A percentile compares a stretch with the other conserved stretches of the same genome.
Conservation (phyloP, 2,329 filamentous ascomycete genomes). For the Exophiala sideris region DNA sequence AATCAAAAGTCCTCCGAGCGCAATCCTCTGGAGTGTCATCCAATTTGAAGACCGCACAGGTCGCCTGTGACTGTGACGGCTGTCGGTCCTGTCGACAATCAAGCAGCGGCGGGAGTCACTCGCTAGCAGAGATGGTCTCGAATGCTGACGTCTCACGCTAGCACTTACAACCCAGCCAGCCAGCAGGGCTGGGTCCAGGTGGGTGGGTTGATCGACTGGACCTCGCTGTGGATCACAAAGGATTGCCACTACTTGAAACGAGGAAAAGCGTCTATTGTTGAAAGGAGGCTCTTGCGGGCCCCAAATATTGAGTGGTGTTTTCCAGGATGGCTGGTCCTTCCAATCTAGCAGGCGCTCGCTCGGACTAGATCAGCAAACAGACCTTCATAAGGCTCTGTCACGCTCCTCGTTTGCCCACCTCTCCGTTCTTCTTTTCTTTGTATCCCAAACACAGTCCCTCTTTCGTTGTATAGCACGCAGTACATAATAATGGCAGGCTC, state of each 20-base stretch:
- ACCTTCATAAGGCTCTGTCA: slow-evolving; percentile 4
- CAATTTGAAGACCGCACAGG: slow-evolving; percentile 1
- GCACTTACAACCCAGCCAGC: not conserved
- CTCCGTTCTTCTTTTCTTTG: slow-evolving; percentile 1
- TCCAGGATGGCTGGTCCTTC: slow-evolving; percentile 21
- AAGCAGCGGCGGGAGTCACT: not conserved
- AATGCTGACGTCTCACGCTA: slow-evolving; percentile 1
- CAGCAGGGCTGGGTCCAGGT: not conserved
- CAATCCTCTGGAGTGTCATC: not conserved
- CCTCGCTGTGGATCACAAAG: slow-evolving; percentile 9
- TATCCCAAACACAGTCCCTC: slow-evolving; percentile 8
- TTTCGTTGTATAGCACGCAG: slow-evolving; percentile 7
- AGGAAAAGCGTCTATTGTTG: slow-evolving; percentile 10
- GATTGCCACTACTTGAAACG: slow-evolving; percentile 14
- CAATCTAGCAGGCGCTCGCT: not conserved
- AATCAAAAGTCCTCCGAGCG: not conserved
- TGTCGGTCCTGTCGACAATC: not conserved
- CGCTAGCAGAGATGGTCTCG: not conserved
- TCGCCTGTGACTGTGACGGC: not conserved
- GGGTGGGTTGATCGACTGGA: slow-evolving; percentile 3
- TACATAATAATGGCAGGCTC: slow-evolving; percentile 19
- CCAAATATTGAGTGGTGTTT: slow-evolving; percentile 12
- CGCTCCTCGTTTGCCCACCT: slow-evolving; percentile 6
- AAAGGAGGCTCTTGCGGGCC: slow-evolving; percentile 21
- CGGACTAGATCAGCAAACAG: not conserved